Conservation (phyloP, 129 eudicot species). For the Deinandra increscens region DNA sequence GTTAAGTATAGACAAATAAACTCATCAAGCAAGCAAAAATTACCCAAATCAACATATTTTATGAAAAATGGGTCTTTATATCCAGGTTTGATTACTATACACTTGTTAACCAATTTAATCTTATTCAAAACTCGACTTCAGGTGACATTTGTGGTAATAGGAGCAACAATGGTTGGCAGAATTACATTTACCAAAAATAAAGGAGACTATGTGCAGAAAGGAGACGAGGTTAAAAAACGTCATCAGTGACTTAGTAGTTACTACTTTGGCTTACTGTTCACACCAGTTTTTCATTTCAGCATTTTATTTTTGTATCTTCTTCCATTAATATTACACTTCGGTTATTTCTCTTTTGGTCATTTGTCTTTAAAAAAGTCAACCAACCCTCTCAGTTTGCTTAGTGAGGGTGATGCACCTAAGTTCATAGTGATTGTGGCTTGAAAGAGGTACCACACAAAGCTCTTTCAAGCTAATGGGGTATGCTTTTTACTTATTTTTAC, state of each 20-base stretch:
- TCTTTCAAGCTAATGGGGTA: slow-evolving; percentile 67
- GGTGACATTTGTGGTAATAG: slow-evolving; percentile 96
- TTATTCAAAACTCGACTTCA: slow-evolving; percentile 26
- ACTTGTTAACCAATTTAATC: slow-evolving; percentile 5
- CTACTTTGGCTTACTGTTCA: neutral
- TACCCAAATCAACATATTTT: no score
- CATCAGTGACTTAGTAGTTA: neutral
- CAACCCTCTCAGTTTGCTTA: no score
- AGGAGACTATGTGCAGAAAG: slow-evolving; percentile 75
- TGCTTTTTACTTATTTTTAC: slow-evolving; percentile 6
- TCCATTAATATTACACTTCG: slow-evolving; percentile 56
- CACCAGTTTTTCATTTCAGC: slow-evolving; percentile 7
- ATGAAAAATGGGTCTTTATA: no score
- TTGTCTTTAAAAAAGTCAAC: slow-evolving; percentile 93
- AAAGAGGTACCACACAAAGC: slow-evolving; percentile 74
- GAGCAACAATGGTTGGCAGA: slow-evolving; percentile 99
- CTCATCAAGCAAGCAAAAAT: no score
- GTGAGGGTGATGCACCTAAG: slow-evolving; percentile 73
- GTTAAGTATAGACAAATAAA: no score
- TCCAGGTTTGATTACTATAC: neutral
- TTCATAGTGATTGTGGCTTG: slow-evolving; percentile 91
- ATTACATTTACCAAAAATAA: slow-evolving; percentile 60
- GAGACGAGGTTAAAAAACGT: slow-evolving; percentile 71
- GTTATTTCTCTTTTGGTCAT: slow-evolving; percentile 89
- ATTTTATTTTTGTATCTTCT: neutral